These are phyloP conservation scores for Saturnispora saitoi DNA, from an alignment of 805 yeast species.

Conservation along the genomic window DNA sequence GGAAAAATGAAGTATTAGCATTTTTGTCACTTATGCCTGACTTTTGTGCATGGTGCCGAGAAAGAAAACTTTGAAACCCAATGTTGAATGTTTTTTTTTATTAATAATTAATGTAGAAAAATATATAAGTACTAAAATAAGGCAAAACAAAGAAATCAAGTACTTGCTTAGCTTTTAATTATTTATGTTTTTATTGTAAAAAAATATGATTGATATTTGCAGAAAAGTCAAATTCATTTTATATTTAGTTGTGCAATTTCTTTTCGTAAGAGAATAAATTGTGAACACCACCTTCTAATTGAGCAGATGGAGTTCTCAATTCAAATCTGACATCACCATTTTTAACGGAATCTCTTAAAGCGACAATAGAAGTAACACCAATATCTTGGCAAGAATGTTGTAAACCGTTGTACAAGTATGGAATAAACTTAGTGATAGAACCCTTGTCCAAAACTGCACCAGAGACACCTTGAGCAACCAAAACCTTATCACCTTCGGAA, in stretches of 20 bases:
- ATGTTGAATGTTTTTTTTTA: neutral
- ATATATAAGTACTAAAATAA: neutral
- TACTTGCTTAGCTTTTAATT: neutral
- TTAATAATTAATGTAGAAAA: neutral
- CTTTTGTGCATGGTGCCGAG: too few species aligned
- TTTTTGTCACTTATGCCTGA: too few species aligned
- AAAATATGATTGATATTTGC: too few species aligned
- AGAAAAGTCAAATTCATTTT: too few species aligned
- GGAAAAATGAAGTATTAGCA: too few species aligned
- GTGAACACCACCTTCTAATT: constrained; percentile 97
- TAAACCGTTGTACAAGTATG: constrained; percentile 89
- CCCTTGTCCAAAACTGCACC: constrained; percentile 98
- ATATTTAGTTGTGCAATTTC: constrained; percentile 74
- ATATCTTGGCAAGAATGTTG: constrained; percentile 99
- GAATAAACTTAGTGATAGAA: constrained; percentile 85
- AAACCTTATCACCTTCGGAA: constrained; percentile 89
- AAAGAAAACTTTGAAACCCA: too few species aligned
- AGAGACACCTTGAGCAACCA: constrained; percentile 98
- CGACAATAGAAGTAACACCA: constrained; percentile 64
- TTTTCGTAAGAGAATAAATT: constrained; percentile 95
- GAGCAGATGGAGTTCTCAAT: constrained; percentile 97
- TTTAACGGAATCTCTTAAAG: constrained; percentile 56
- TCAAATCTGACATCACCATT: constrained; percentile 81
- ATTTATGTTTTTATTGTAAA: neutral
- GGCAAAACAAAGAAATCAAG: neutral